phyloP scores from a whole-genome alignment of 805 yeast species.

The Starmerella davenportii region DNA sequence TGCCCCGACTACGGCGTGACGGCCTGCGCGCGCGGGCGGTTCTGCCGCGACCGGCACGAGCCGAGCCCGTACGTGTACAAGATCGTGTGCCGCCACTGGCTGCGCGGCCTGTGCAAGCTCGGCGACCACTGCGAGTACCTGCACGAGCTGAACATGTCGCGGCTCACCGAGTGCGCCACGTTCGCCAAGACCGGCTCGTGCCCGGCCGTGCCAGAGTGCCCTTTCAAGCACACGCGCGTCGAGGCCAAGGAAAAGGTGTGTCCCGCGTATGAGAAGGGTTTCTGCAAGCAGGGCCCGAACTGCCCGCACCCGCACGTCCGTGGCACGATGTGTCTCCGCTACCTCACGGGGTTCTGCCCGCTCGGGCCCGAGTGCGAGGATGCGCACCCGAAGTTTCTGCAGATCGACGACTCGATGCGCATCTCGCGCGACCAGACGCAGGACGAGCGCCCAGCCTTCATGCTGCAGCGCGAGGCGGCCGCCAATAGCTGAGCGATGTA shows the following conservation, averaged over 20 bases:
- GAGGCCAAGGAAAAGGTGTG: slow-evolving; percentile 78
- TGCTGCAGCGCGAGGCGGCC: no score
- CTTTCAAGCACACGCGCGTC: slow-evolving; percentile 55
- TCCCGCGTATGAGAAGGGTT: slow-evolving; percentile 65
- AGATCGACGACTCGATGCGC: slow-evolving; percentile 24
- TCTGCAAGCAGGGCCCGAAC: slow-evolving; percentile 78
- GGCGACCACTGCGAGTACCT: slow-evolving; percentile 90
- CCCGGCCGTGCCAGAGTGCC: slow-evolving; percentile 85
- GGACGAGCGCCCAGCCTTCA: neutral
- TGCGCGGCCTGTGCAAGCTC: slow-evolving; percentile 89
- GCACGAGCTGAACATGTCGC: slow-evolving; percentile 83
- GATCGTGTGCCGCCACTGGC: slow-evolving; percentile 96
- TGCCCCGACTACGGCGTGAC: slow-evolving; percentile 58
- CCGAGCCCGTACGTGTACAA: slow-evolving; percentile 47
- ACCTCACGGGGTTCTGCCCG: slow-evolving; percentile 84
- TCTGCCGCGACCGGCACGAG: slow-evolving; percentile 75
- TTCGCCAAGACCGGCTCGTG: slow-evolving; percentile 54
- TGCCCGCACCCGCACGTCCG: slow-evolving; percentile 71
- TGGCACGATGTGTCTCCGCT: slow-evolving; percentile 57
- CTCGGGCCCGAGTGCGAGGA: slow-evolving; percentile 59
- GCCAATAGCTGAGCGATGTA: no score
- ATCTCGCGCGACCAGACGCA: slow-evolving; percentile 19
- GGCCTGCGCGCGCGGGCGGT: slow-evolving; percentile 69
- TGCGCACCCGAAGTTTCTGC: slow-evolving; percentile 62
- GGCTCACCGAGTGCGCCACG: slow-evolving; percentile 93